Conservation (phyloP, 176 grass and related monocot species). For the Carex littledalei region DNA sequence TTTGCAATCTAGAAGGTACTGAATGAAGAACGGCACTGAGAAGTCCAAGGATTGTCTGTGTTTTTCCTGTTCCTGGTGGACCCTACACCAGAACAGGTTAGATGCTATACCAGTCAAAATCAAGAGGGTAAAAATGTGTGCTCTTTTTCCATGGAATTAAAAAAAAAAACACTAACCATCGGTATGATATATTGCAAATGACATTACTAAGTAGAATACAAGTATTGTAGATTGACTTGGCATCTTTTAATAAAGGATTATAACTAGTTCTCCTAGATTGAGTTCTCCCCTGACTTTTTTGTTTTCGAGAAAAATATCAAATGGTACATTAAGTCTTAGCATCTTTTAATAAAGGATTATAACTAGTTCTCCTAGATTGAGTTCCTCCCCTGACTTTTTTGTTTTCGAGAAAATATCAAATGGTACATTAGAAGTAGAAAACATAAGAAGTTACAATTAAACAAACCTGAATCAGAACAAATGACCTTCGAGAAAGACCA, state of each 20-base stretch:
- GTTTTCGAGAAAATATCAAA: not conserved
- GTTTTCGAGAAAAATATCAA: not conserved
- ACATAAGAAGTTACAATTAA: not conserved
- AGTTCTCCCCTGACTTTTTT: not conserved
- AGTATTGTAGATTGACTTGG: not conserved
- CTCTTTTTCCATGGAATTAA: not conserved
- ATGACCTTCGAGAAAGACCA: constrained; percentile 88
- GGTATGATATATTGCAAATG: not conserved
- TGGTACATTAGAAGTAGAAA: constrained; percentile 19
- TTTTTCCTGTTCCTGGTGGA: constrained; percentile 95
- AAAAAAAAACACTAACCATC: not conserved
- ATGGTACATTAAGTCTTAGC: not conserved
- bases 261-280: not conserved
- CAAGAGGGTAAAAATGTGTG: not conserved
- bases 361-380: not conserved
- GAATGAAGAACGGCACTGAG: constrained; percentile 98
- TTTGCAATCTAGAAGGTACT: constrained; percentile 72
- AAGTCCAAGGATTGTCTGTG: constrained; percentile 97
- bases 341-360: not conserved
- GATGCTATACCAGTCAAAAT: not conserved
- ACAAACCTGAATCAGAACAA: constrained; percentile 92
- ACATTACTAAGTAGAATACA: not conserved
- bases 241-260: not conserved
- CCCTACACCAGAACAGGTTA: constrained; percentile 48
- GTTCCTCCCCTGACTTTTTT: not conserved